phyloP scores from a whole-genome alignment of 257 asterid species.

The Primulina eburnea region DNA sequence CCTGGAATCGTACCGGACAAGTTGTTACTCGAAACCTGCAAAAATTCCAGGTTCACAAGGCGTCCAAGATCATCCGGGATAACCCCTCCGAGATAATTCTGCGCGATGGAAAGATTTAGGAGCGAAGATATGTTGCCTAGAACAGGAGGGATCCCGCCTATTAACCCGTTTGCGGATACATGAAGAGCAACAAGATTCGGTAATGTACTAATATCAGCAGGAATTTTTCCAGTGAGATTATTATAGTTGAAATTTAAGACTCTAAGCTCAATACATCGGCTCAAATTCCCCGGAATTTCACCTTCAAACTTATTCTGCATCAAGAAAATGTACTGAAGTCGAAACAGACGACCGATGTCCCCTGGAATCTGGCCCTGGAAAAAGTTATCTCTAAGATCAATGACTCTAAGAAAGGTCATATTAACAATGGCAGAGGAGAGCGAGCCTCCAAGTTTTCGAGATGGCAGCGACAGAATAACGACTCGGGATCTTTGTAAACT shows the following conservation, averaged over 20 bases:
- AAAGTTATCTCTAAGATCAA: conserved; percentile 15
- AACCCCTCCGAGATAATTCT: conserved; percentile 15
- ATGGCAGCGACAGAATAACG: conserved; percentile 9
- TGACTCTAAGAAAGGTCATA: conserved; percentile 17
- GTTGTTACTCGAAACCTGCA: conserved; percentile 12
- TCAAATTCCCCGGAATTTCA: conserved; percentile 22
- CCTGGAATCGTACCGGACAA: conserved; percentile 19
- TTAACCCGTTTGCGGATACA: conserved; percentile 14
- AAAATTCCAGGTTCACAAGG: conserved; percentile 13
- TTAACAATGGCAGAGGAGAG: conserved; percentile 21
- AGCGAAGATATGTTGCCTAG: conserved; percentile 25
- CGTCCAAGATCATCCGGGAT: conserved; percentile 26
- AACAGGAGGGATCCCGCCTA: conserved; percentile 21
- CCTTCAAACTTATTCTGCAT: conserved; percentile 9
- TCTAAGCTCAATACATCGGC: conserved; percentile 13
- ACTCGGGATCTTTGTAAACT: not conserved
- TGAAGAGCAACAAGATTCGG: conserved; percentile 21
- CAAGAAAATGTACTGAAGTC: not conserved
- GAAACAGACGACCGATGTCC: conserved; percentile 15
- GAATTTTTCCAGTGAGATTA: conserved; percentile 14
- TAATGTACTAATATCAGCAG: conserved; percentile 12
- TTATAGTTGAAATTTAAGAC: conserved; percentile 18
- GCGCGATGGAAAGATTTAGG: conserved; percentile 17
- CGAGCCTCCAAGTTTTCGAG: conserved; percentile 17
- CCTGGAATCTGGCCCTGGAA: conserved; percentile 14